phyloP scores from a whole-genome alignment of 208 protist genomes.

The Leishmania major region DNA sequence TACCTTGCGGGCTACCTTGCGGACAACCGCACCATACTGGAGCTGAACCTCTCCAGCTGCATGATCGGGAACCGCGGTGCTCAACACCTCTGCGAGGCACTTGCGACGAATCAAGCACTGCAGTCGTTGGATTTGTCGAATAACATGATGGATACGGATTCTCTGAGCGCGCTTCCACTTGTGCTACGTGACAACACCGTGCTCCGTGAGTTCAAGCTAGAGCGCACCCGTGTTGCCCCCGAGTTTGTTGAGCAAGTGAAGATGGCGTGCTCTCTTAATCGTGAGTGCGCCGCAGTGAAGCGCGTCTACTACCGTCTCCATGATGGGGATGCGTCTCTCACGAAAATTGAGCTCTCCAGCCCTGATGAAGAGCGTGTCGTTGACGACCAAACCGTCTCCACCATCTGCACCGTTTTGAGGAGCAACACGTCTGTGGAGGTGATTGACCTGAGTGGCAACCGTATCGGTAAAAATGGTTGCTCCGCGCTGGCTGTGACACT shows the following conservation, averaged over 20 bases:
- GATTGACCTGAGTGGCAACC: slow-evolving; percentile 68
- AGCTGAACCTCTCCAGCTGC: slow-evolving; percentile 69
- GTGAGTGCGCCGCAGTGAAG: slow-evolving; percentile 68
- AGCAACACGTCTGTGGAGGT: slow-evolving; percentile 43
- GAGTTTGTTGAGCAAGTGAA: slow-evolving; percentile 45
- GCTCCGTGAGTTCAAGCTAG: slow-evolving; percentile 45
- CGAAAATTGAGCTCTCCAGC: slow-evolving; percentile 53
- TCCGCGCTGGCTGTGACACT: slow-evolving; percentile 53
- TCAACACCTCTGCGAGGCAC: slow-evolving; percentile 61
- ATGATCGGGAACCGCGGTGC: slow-evolving; percentile 78
- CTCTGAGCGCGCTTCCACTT: slow-evolving; percentile 47
- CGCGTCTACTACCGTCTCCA: slow-evolving; percentile 57
- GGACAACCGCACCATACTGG: slow-evolving; percentile 51
- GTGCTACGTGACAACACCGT: slow-evolving; percentile 72
- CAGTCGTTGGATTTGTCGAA: slow-evolving; percentile 63
- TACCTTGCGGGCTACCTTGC: slow-evolving; percentile 74
- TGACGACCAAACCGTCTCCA: slow-evolving; percentile 66
- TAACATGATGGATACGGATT: slow-evolving; percentile 65
- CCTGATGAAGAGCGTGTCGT: slow-evolving; percentile 38
- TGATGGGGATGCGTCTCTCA: slow-evolving; percentile 52
- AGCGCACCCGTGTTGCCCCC: slow-evolving; percentile 54
- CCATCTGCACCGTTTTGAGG: slow-evolving; percentile 57
- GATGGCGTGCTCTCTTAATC: slow-evolving; percentile 72
- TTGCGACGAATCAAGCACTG: slow-evolving; percentile 71
- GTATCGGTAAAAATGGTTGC: slow-evolving; percentile 59